These are phyloP conservation scores for Pythium apleroticum DNA, from an alignment of 352 stramenopile species.

Conservation along the genomic window DNA sequence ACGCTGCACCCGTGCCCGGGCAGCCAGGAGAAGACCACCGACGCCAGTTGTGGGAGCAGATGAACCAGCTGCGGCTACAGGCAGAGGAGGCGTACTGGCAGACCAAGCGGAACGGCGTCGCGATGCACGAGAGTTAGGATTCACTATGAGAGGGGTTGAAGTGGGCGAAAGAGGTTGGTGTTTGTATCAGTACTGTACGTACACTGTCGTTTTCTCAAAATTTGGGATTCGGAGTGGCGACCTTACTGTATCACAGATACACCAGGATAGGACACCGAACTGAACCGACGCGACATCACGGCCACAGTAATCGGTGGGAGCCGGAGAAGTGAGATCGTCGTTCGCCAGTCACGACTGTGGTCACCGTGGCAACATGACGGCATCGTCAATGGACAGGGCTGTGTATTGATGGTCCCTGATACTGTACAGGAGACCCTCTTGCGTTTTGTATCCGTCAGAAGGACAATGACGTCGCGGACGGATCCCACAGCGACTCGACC, in stretches of 20 bases:
- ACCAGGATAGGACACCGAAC: no score
- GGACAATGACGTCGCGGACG: background rate
- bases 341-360: background rate
- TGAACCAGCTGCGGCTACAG: slow-evolving; percentile 54
- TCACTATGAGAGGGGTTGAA: background rate
- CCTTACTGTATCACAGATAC: no score
- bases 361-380: background rate
- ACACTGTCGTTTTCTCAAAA: no score
- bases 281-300: no score
- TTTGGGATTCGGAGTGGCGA: no score
- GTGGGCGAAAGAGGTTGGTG: background rate
- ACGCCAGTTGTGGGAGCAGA: slow-evolving; percentile 44
- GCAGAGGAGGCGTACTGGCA: slow-evolving; percentile 62
- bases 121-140: slow-evolving; percentile 12
- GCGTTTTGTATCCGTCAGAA: no score
- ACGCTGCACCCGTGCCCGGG: slow-evolving; percentile 1
- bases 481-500: no score
- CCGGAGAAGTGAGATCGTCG: background rate
- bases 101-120: slow-evolving; percentile 40
- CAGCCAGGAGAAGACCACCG: slow-evolving; percentile 11
- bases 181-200: background rate
- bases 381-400: no score
- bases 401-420: no score
- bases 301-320: background rate
- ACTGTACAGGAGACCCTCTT: no score